These are phyloP conservation scores for Eremothecium sinecaudum DNA, from an alignment of 1,139 yeast genomes.

Conservation along the genomic window DNA sequence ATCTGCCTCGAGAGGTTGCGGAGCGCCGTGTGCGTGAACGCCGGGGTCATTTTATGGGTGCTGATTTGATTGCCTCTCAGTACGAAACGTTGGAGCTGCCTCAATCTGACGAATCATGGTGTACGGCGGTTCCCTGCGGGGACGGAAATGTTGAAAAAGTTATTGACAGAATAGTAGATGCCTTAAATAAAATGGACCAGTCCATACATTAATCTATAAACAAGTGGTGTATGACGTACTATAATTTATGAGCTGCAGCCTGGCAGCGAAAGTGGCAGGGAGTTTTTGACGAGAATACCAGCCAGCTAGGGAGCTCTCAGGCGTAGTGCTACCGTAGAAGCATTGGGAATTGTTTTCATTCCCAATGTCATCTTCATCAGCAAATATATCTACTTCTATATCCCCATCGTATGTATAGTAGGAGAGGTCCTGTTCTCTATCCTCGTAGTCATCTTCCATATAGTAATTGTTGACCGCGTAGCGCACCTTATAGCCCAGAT, in stretches of 20 bases:
- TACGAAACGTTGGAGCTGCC: slow-evolving; percentile 70
- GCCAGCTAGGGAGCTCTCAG: slow-evolving; percentile 12
- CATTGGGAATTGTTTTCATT: too few relatives aligned
- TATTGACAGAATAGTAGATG: too few relatives aligned
- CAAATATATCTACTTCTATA: neutral
- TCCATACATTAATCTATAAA: too few relatives aligned
- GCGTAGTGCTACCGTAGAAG: slow-evolving; percentile 12
- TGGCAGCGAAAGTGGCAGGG: too few relatives aligned
- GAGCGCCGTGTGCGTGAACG: slow-evolving; percentile 51
- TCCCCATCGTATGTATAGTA: neutral
- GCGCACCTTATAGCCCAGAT: slow-evolving; percentile 13
- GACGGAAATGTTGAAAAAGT: slow-evolving; percentile 7
- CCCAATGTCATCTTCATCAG: neutral
- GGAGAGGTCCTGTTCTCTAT: neutral
- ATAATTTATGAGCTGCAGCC: too few relatives aligned
- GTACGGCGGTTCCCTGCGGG: slow-evolving; percentile 7
- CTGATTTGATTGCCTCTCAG: slow-evolving; percentile 74
- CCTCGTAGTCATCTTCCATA: slow-evolving; percentile 1
- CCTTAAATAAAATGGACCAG: too few relatives aligned
- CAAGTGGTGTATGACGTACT: too few relatives aligned
- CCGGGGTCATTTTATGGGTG: slow-evolving; percentile 75
- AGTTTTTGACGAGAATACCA: too few relatives aligned
- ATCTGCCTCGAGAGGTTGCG: slow-evolving; percentile 55
- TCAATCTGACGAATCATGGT: slow-evolving; percentile 30
- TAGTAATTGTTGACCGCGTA: slow-evolving; percentile 13